These are phyloP conservation scores for Elaeis guineensis DNA, from an alignment of 176 grass and related monocot species.

Conservation along the genomic window DNA sequence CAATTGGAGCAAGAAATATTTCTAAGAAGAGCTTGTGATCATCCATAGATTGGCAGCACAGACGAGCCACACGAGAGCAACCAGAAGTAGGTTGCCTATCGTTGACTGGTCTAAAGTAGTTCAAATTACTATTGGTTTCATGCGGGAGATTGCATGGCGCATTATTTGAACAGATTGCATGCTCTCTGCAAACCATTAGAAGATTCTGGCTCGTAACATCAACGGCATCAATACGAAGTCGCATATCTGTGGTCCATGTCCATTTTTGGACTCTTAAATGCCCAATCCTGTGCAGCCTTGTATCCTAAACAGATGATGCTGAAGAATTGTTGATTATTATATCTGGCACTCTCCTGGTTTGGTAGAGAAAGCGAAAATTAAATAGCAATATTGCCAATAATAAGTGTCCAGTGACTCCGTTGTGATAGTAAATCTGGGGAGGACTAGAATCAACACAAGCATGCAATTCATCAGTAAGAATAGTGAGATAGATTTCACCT, in stretches of 20 bases:
- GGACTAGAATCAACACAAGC: constrained; percentile 32
- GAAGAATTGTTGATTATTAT: constrained; percentile 14
- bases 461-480: constrained; percentile 31
- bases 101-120: constrained; percentile 17
- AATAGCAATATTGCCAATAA: constrained; percentile 27
- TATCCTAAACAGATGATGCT: constrained; percentile 32
- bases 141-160: constrained; percentile 38
- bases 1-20: background rate
- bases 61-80: constrained; percentile 27
- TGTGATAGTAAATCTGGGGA: constrained; percentile 24
- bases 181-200: constrained; percentile 47
- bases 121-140: constrained; percentile 1
- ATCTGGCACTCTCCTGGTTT: constrained; percentile 4
- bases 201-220: constrained; percentile 26
- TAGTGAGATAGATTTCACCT: constrained; percentile 42
- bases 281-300: constrained; percentile 49
- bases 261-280: constrained; percentile 41
- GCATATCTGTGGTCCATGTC: constrained; percentile 4
- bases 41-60: constrained; percentile 38
- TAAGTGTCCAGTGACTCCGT: constrained; percentile 18
- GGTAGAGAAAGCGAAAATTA: constrained; percentile 22
- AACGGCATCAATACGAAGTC: background rate
- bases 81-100: constrained; percentile 22
- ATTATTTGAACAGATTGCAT: constrained; percentile 31
- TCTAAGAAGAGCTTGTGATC: constrained; percentile 39